Base-by-base conservation (phyloP, 345 rosid species). In the Atalantia buxifolia region DNA sequence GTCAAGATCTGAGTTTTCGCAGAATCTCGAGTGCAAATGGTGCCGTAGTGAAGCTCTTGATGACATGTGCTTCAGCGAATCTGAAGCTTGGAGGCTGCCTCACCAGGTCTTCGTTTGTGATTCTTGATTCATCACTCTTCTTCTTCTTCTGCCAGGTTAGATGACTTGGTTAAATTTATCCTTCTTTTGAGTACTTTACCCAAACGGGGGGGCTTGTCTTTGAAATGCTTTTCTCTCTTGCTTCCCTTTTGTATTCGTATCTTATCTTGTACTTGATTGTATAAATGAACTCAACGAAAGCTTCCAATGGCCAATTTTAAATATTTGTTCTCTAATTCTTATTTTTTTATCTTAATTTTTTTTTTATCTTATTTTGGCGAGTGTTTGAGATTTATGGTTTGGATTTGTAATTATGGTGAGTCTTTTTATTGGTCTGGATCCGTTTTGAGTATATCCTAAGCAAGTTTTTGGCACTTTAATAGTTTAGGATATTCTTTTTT, bases 1-100 rank as follows among this genome's bases (percentile, higher is more conserved):
- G 56, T 84, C 90, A 40, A 78, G 80, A 80, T 81, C 88, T 74
- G 89, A 81, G 66, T 89, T 90, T 78, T 53, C 40, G 2, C 78
- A 81, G 74, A 83, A 84, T 79, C 87, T 86, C 18, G 75, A 72
- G 33, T 84, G 92, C 81, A 81, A 84, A 55, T 85, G 92, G 92
- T 89, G 90, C 77, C 73, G 62, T 12, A 89, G 92, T 66, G 86
- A 89, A 18, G 86, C 76, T 79, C 89, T 89, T 19, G 87, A 87
- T 71, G 88, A 89, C 85, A 84, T 80, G 87, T 89, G 90, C 89
- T 89, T 89, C 69, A 60, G 66, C 77, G 79, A 80, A 81, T 33
- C 75, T 48, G 90, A 89, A 45, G 83, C 92, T 78, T 71, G 87
- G 89, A 76, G 87, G 81, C 72, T 89, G 38, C 92, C 92, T 33